A percentile compares a stretch with the other conserved stretches of the same genome.
Conservation (phyloP, 345 rosid genomes). For the Hypericum perforatum region DNA sequence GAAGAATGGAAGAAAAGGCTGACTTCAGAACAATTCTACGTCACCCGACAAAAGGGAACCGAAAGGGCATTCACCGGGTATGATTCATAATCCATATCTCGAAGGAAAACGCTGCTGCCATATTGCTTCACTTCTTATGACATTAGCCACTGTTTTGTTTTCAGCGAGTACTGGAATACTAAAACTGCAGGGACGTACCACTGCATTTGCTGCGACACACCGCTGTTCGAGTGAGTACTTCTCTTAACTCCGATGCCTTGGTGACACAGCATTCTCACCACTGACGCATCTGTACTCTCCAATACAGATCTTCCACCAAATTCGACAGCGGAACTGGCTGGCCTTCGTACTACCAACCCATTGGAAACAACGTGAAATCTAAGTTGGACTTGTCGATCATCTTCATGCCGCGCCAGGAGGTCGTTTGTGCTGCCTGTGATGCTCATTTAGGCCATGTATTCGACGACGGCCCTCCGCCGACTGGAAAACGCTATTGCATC, state of each 20-base stretch:
- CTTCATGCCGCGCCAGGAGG: slow-evolving; percentile 91
- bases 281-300: slow-evolving; percentile 7
- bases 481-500: slow-evolving; percentile 77
- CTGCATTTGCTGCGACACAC: slow-evolving; percentile 75
- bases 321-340: slow-evolving; percentile 98
- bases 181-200: slow-evolving; percentile 75
- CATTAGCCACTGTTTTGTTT: not conserved
- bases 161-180: slow-evolving; percentile 79
- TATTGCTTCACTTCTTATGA: too few relatives aligned
- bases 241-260: not conserved
- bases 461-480: slow-evolving; percentile 80
- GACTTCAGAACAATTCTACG: slow-evolving; percentile 52
- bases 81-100: slow-evolving; percentile 7
- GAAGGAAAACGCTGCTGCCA: too few relatives aligned
- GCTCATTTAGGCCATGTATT: slow-evolving; percentile 92
- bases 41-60: slow-evolving; percentile 77
- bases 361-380: slow-evolving; percentile 57
- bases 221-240: slow-evolving; percentile 60
- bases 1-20: slow-evolving; percentile 75
- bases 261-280: not conserved
- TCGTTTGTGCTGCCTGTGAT: slow-evolving; percentile 49
- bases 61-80: slow-evolving; percentile 95
- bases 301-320: slow-evolving; percentile 69
- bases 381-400: slow-evolving; percentile 65
- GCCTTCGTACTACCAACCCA: slow-evolving; percentile 80